Percentiles rank a stretch among this genome's conserved stretches.
Evolutionary conservation across 1,284 basidiomycete genomes (phyloP).

Genomic region (Cryptococcus wingfieldii): DNA sequence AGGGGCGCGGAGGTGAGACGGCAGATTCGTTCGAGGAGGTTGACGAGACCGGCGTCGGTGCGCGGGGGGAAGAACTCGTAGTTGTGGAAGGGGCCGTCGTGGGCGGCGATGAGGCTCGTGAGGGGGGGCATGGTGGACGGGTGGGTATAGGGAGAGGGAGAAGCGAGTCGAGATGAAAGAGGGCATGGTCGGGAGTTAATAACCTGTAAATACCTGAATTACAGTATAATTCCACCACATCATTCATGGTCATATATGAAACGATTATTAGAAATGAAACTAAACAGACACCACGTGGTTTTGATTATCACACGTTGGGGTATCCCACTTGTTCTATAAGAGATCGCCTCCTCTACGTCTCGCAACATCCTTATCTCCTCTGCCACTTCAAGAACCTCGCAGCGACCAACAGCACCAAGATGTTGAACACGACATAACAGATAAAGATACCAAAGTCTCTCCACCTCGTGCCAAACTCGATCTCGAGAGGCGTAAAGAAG

Average conservation of each 20-base stretch:
- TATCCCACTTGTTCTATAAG: too few relatives aligned
- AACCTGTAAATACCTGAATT: too few relatives aligned
- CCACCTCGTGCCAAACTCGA: conserved; percentile 64
- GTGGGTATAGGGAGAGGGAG: background rate
- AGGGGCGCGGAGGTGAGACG: conserved; percentile 59
- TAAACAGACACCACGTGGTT: too few relatives aligned
- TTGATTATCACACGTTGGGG: too few relatives aligned
- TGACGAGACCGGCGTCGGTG: conserved; percentile 86
- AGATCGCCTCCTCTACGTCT: too few relatives aligned
- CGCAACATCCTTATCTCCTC: conserved; percentile 21
- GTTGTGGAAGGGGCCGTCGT: conserved; percentile 64
- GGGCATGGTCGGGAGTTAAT: background rate
- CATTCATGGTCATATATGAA: too few relatives aligned
- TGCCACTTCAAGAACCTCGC: conserved; percentile 60
- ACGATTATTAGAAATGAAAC: too few relatives aligned
- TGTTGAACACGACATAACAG: conserved; percentile 60
- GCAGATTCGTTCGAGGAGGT: conserved; percentile 73
- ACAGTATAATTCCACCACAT: too few relatives aligned
- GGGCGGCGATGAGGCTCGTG: conserved; percentile 16
- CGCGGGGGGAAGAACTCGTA: conserved; percentile 96
- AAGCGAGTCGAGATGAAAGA: background rate
- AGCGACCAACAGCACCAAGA: conserved; percentile 64
- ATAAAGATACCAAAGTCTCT: conserved; percentile 67
- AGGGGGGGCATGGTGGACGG: conserved; percentile 7
- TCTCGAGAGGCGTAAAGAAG: conserved; percentile 55